These are phyloP conservation scores for Chimonanthus salicifolius DNA, from an alignment of 164 flowering plant genomes.

Conservation along the genomic window DNA sequence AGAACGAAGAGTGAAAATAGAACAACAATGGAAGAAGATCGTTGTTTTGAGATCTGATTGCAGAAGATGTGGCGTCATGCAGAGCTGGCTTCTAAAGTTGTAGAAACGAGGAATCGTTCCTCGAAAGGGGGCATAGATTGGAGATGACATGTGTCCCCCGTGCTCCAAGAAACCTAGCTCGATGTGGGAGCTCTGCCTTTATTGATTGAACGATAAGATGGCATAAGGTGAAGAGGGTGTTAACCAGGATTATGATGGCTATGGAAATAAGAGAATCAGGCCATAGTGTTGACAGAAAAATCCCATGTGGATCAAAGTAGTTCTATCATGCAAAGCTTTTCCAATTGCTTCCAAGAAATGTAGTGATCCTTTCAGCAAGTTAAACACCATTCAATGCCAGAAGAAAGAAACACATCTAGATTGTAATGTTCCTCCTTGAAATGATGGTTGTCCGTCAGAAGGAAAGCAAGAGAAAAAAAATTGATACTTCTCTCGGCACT, in stretches of 20 bases:
- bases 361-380: constrained; percentile 73
- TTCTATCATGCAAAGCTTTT: constrained; percentile 76
- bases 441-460: too few species aligned
- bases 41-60: too few species aligned
- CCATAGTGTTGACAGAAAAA: constrained; percentile 84
- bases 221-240: constrained; percentile 69
- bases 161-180: constrained; percentile 59
- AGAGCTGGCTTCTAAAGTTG: too few species aligned
- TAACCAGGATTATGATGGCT: constrained; percentile 76
- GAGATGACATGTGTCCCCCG: constrained; percentile 38
- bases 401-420: too few species aligned
- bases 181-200: constrained; percentile 80
- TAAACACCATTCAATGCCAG: constrained; percentile 80
- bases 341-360: constrained; percentile 59
- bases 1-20: too few species aligned
- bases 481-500: too few species aligned
- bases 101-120: too few species aligned
- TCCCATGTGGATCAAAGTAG: constrained; percentile 74
- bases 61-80: too few species aligned
- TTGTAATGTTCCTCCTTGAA: too few species aligned
- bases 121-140: too few species aligned
- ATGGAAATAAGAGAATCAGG: constrained; percentile 83
- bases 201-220: constrained; percentile 74
- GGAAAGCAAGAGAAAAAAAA: too few species aligned
- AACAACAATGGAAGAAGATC: too few species aligned